Evolutionary conservation across 2,329 filamentous ascomycete genomes (phyloP).

Genomic region (Cladosporium austrohemisphaericum): DNA sequence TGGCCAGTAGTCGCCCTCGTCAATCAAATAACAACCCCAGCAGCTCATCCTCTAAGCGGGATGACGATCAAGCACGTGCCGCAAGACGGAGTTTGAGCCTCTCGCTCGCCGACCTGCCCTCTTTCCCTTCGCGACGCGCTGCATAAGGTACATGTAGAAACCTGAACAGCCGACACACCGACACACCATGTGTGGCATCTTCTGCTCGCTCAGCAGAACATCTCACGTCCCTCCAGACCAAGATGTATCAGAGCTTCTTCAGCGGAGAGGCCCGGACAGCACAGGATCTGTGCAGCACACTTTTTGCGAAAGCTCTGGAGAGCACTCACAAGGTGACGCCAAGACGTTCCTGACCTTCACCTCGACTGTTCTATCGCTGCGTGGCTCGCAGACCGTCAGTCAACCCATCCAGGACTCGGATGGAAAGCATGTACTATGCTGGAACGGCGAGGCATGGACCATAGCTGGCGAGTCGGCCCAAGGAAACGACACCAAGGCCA

Average conservation of each 20-base stretch:
- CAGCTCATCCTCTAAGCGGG: slow-evolving; percentile 4
- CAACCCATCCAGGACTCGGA: slow-evolving; percentile 66
- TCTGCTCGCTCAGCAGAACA: slow-evolving; percentile 29
- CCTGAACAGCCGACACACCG: not conserved
- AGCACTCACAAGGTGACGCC: slow-evolving; percentile 23
- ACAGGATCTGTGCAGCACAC: slow-evolving; percentile 8
- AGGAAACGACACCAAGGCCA: slow-evolving; percentile 72
- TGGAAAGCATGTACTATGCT: slow-evolving; percentile 71
- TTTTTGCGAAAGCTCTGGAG: not conserved
- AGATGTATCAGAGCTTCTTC: slow-evolving; percentile 23
- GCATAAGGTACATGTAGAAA: too few species aligned
- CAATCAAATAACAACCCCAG: slow-evolving; percentile 8
- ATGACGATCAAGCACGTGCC: slow-evolving; percentile 15
- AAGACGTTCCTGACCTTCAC: slow-evolving; percentile 56
- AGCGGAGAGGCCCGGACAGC: slow-evolving; percentile 31
- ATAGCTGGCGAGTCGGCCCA: slow-evolving; percentile 55
- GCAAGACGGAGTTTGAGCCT: too few species aligned
- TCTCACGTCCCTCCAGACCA: slow-evolving; percentile 21
- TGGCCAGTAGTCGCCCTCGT: too few species aligned
- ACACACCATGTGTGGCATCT: slow-evolving; percentile 35
- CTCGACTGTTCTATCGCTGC: slow-evolving; percentile 86
- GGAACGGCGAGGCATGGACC: slow-evolving; percentile 97
- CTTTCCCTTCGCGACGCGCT: not conserved
- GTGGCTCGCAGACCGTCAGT: slow-evolving; percentile 64
- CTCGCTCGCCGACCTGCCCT: not conserved